Evolutionary conservation across 371 early-diverging fungal species (phyloP).

Genomic region (Choanephora cucurbitarum): DNA sequence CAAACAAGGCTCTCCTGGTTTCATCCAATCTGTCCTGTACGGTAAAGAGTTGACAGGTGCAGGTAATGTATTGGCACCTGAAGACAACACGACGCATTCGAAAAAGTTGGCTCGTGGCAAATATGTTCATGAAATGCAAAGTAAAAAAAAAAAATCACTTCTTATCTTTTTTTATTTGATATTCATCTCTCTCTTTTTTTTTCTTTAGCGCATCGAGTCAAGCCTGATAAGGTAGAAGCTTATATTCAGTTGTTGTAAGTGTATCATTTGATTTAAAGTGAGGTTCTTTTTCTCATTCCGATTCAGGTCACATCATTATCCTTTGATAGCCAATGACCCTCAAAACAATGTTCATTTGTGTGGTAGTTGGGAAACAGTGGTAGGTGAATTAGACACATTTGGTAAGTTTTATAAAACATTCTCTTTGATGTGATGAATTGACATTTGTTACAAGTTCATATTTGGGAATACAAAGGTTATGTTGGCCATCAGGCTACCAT

Average conservation of each 20-base stretch:
- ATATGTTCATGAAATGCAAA: slow-evolving; percentile 85
- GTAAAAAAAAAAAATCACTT: slow-evolving; percentile 56
- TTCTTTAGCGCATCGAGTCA: slow-evolving; percentile 84
- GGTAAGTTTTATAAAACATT: slow-evolving; percentile 38
- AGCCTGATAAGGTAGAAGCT: slow-evolving; percentile 83
- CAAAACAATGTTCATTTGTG: slow-evolving; percentile 76
- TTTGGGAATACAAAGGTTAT: slow-evolving; percentile 94
- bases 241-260: slow-evolving; percentile 73
- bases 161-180: too few relatives aligned
- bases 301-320: slow-evolving; percentile 60
- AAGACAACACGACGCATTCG: slow-evolving; percentile 64
- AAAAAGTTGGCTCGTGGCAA: slow-evolving; percentile 85
- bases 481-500: slow-evolving; percentile 70
- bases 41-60: slow-evolving; percentile 57
- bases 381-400: slow-evolving; percentile 87
- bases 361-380: slow-evolving; percentile 85
- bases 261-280: background rate
- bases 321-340: slow-evolving; percentile 73
- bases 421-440: too few relatives aligned
- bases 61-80: slow-evolving; percentile 28
- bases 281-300: slow-evolving; percentile 34
- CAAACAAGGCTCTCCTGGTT: slow-evolving; percentile 24
- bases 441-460: too few relatives aligned
- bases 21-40: slow-evolving; percentile 66
- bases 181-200: too few relatives aligned